Evolutionary conservation across 2,329 filamentous ascomycete genomes (phyloP).

Genomic region (Penicillium sp.): DNA sequence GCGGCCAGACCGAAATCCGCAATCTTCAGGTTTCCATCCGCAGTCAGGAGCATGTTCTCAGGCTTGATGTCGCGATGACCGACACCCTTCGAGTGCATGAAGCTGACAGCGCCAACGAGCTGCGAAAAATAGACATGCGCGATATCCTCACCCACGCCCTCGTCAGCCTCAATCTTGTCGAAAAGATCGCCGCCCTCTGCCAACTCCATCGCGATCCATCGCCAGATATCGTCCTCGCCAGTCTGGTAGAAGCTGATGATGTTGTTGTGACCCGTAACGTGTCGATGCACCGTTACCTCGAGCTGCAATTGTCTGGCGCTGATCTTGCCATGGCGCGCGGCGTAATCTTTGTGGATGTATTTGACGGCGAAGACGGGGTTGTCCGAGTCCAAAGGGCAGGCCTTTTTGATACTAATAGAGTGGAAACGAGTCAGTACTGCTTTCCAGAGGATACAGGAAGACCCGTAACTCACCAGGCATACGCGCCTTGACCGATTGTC

Average conservation of each 20-base stretch:
- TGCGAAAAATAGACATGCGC: slow-evolving; percentile 96
- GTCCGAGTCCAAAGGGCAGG: slow-evolving; percentile 66
- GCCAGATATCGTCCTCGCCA: slow-evolving; percentile 82
- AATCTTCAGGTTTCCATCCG: slow-evolving; percentile 82
- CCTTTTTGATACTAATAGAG: slow-evolving; percentile 78
- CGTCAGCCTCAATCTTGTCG: slow-evolving; percentile 98
- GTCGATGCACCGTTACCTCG: slow-evolving; percentile 86
- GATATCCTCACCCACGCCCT: slow-evolving; percentile 89
- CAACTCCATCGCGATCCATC: slow-evolving; percentile 98
- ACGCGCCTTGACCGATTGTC: slow-evolving; percentile 93
- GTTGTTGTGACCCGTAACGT: slow-evolving; percentile 85
- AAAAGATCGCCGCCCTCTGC: slow-evolving; percentile 95
- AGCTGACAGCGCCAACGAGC: slow-evolving; percentile 83
- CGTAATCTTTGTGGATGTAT: slow-evolving; percentile 97
- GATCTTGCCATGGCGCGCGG: slow-evolving; percentile 81
- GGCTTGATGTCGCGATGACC: slow-evolving; percentile 91
- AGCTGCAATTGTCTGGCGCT: slow-evolving; percentile 85
- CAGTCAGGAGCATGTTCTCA: slow-evolving; percentile 89
- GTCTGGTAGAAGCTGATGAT: slow-evolving; percentile 90
- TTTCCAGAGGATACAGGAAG: background rate
- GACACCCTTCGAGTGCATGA: slow-evolving; percentile 94
- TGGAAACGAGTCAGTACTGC: slow-evolving; percentile 8
- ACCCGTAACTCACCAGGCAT: slow-evolving; percentile 71
- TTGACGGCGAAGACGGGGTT: slow-evolving; percentile 92
- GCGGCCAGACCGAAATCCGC: slow-evolving; percentile 96